phyloP scores from a whole-genome alignment of 106 monocot species.

The Phalaenopsis aphrodite region DNA sequence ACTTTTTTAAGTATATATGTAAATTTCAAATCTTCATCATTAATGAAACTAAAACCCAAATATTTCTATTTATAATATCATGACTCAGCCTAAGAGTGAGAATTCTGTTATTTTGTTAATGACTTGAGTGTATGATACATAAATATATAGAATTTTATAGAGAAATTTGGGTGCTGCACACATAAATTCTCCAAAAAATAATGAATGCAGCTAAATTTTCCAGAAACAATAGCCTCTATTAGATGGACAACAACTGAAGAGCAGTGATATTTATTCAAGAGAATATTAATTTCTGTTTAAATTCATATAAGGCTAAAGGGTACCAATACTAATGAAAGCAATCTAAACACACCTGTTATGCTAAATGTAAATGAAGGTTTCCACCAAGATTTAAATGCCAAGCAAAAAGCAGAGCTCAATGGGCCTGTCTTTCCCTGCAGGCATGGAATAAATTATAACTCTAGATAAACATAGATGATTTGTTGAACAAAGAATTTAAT shows the following conservation, averaged over 20 bases:
- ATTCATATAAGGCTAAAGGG: neutral
- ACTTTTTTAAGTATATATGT: neutral
- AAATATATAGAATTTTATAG: neutral
- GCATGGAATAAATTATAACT: slow-evolving; percentile 7
- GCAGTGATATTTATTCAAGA: neutral
- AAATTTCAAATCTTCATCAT: neutral
- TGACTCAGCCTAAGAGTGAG: neutral
- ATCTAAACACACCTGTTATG: slow-evolving; percentile 57
- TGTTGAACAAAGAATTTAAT: neutral
- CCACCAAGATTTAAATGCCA: slow-evolving; percentile 99
- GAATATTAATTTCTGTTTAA: neutral
- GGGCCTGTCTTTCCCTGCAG: slow-evolving; percentile 80
- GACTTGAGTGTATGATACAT: neutral
- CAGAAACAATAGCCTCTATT: neutral
- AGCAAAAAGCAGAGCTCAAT: slow-evolving; percentile 49
- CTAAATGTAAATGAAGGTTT: slow-evolving; percentile 95
- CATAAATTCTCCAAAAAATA: neutral
- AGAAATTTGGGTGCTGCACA: neutral
- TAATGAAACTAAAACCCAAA: neutral
- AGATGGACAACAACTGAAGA: neutral
- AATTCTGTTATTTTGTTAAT: neutral
- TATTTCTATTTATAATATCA: neutral
- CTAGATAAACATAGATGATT: neutral
- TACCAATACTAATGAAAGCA: neutral
- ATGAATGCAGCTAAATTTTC: neutral